Evolutionary conservation across 2,329 filamentous ascomycete genomes (phyloP).

Genomic region (Pseudogymnoascus sp.): DNA sequence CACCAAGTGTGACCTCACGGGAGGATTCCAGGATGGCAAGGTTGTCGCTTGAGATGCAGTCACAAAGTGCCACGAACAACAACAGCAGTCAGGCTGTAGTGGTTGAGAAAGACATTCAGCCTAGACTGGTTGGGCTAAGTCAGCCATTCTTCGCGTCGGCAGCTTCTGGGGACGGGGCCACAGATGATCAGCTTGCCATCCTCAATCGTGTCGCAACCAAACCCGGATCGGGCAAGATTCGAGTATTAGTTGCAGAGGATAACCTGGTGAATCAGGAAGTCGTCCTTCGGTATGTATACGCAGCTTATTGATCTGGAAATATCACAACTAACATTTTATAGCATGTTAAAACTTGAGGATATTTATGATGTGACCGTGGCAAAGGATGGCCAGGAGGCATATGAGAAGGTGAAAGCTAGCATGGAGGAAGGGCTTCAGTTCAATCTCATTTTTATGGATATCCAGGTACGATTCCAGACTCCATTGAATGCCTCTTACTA

Average conservation of each 20-base stretch:
- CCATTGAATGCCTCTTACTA: conserved; percentile 1
- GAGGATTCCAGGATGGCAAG: conserved; percentile 2
- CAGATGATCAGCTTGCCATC: conserved; percentile 54
- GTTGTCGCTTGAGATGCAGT: conserved; percentile 12
- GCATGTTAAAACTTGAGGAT: conserved; percentile 65
- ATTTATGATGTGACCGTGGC: conserved; percentile 85
- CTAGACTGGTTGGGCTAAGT: conserved; percentile 72
- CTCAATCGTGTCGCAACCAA: conserved; percentile 57
- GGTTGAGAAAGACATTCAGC: conserved; percentile 55
- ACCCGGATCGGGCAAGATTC: conserved; percentile 53
- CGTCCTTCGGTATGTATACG: conserved; percentile 37
- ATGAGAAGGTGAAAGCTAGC: conserved; percentile 72
- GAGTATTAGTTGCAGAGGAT: conserved; percentile 79
- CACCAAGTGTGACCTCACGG: not conserved
- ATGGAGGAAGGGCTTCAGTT: conserved; percentile 68
- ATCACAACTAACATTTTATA: conserved; percentile 50
- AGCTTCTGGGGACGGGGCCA: conserved; percentile 13
- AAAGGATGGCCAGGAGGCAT: conserved; percentile 78
- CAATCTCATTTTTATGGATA: conserved; percentile 92
- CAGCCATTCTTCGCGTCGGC: conserved; percentile 62
- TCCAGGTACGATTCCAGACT: conserved; percentile 39
- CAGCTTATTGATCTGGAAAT: conserved; percentile 25
- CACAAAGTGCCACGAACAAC: conserved; percentile 10
- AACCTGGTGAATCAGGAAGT: conserved; percentile 58
- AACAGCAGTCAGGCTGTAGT: conserved; percentile 22